Base-by-base conservation (phyloP, 768 basidiomycete species). In the Lanmaoa pseudosensibilis region DNA sequence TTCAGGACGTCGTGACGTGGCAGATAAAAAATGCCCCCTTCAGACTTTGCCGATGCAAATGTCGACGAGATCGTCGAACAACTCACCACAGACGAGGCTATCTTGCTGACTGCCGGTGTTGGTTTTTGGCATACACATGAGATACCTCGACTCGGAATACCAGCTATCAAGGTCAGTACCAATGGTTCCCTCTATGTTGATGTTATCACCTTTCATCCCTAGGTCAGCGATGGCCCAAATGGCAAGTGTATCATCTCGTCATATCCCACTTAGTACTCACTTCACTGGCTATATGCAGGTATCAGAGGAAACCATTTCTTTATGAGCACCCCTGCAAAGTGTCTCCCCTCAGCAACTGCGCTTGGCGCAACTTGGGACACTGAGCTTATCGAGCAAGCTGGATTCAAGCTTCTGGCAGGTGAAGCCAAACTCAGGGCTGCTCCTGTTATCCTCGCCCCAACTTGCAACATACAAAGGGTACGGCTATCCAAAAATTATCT, bases 161-260 rank as follows among this genome's bases (percentile, higher is more conserved):
- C 89, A 37, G 81, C 86, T 11, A 74, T 91, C 66, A 90, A 90
- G 76, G 85, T 71, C 50, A 19, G 65, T 54, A 9, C 15, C 8
- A 6, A 19, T 13, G 12, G 0, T 6, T 30, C 6, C 0, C 15
- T 80, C 3, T 32, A 5, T 19, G 6, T 32, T 2, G 10, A 38
- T 15, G 9, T 25, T 52, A 56, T 61, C 18, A 68, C 19, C 23
- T 38, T n/a, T 27, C 19, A 34, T 7, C 5, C 16, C 2, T 46
- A 86, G 84, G 84, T 88, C 65, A 87, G 85, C 73, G 88, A 90
- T 75, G 90, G 90, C 2, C 89, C 90, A 1, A 92, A 91, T 64
- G 90, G 88, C 72, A 62, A 33, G 77, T 56, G 8, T 70, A 40
- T 36, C 50, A 33, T 52, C 21, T 33, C 11, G 8, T 58, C 2